Evolutionary conservation across 192 early-diverging fungal species (phyloP), one percentile per base, ranked within the genome.

Genomic region (Rhizoclosmatium globosum): DNA sequence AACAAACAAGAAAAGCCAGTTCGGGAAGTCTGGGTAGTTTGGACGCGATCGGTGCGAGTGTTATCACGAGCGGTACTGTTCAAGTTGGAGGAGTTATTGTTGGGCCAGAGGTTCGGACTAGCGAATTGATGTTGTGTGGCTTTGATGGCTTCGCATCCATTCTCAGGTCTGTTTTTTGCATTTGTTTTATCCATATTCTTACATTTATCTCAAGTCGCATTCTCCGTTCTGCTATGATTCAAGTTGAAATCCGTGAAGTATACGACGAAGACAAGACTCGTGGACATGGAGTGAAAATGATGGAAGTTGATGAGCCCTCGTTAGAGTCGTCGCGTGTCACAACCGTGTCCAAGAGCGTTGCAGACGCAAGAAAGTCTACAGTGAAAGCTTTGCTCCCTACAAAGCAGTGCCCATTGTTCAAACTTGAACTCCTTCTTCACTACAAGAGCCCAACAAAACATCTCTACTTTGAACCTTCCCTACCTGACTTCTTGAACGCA

Each of bases 11-110:
- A 71, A 46, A 46, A 13, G n/a, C 11, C 3, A 11, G 15, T 31
- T 62, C 60, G 21, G 21, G 21, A 7, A 13, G 9, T 13, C 50
- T 56, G 2, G 44, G 43, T 6, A 31, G n/a, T 7, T 23, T 11
- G 2, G 21, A 50, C 4, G 17, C 7, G 41, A 23, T 48, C n/a
- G n/a, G n/a, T 23, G 15, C 21, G 4, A 17, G 44, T 17, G 39
- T 59, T 15, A 47, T 50, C 47, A 56, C 48, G 3, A 57, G 31
- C 43, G 47, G 50, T 11, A 61, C 68, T 44, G 75, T 89, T 13
- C 89, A 88, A 71, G 87, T 90, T 47, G 89, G 89, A 17, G 87
- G 87, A 21, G 78, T 81, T 17, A 85, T 86, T 15, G 85, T 90
- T 7, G 87, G 89, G 7, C 78, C 74, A 31, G 81, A 89, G 56